Conservation (phyloP, 2,329 filamentous ascomycete genomes). For the Nothopassalora personata region DNA sequence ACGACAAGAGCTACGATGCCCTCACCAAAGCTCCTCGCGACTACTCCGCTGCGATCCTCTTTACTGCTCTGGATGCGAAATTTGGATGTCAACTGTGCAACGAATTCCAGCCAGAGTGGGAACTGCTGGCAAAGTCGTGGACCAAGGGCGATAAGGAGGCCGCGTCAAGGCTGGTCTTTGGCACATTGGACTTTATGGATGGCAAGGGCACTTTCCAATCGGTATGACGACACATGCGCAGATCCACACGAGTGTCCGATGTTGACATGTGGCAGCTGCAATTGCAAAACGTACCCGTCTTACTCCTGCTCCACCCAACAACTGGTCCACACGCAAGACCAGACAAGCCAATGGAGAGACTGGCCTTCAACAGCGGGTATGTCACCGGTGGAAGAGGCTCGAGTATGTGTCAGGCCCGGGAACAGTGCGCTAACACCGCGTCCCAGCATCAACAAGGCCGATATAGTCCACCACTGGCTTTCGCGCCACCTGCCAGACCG, state of each 20-base stretch:
- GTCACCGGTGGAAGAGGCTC: constrained; percentile 22
- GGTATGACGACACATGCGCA: constrained; percentile 45
- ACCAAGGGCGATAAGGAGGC: constrained; percentile 71
- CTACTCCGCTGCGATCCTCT: constrained; percentile 73
- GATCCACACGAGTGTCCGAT: background rate
- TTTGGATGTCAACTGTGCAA: constrained; percentile 82
- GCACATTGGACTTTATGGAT: constrained; percentile 79
- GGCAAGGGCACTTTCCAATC: constrained; percentile 82
- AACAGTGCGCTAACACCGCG: constrained; percentile 1
- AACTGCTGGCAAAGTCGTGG: constrained; percentile 81
- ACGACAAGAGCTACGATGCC: constrained; percentile 68
- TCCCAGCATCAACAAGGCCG: constrained; percentile 64
- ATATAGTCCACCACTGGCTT: constrained; percentile 74
- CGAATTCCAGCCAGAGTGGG: constrained; percentile 93
- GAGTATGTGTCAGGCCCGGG: background rate
- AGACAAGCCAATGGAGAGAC: constrained; percentile 65
- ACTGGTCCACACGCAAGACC: constrained; percentile 70
- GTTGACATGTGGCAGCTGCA: constrained; percentile 58
- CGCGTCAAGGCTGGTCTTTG: constrained; percentile 69
- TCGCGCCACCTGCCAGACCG: constrained; percentile 68
- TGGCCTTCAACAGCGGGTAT: constrained; percentile 79
- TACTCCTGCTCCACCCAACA: constrained; percentile 83
- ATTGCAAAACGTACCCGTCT: constrained; percentile 87
- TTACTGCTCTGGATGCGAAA: constrained; percentile 78
- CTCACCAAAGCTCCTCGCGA: constrained; percentile 74